Evolutionary conservation across 73 alveolate genomes (phyloP), one percentile per base, ranked within the genome.

Genomic region (Paramecium bursaria): DNA sequence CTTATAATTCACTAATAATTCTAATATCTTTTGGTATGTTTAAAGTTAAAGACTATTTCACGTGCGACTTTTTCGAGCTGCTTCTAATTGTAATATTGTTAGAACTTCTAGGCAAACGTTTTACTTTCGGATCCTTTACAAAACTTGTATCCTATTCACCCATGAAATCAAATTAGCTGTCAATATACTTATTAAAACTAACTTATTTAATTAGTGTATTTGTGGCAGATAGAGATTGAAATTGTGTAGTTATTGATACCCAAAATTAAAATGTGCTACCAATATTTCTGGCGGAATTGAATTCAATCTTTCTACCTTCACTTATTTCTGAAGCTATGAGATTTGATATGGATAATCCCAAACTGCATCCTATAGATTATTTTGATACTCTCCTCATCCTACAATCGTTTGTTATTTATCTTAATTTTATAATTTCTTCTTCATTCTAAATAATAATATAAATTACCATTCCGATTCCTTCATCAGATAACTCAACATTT

Each of bases 401-500:
- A 13, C 44, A 0, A 21, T 67, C 82, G 33, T 67, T 35, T 31
- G 44, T 21, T 35, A 67, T 31, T 42, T 67, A 53, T 39, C 25
- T 67, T 15, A 67, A 35, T 67, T 67, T 67, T 19, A 39, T 4
- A 39, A 47, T 21, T 42, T 67, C 82, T 35, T 17, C 17, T 9
- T 30, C 22, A 39, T 11, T n/a, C n/a, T n/a, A n/a, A 67, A 21
- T 67, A 33, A 67, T 27, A 11, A 6, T 21, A 15, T n/a, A 25
- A 4, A 25, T 35, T 30, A 67, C 82, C 82, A 67, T 67, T 19
- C 82, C 82, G 44, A 67, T 31, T 1, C 82, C 82, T 30, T 29
- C 14, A 39, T 67, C 82, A 21, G 54, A 25, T 15, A 67, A 47
- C 44, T 42, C 22, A 15, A 31, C 33, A 15, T 67, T 35, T 42